Base-by-base conservation (phyloP, 2,329 filamentous ascomycete genomes). In the Pseudovirgaria hyperparasitica region DNA sequence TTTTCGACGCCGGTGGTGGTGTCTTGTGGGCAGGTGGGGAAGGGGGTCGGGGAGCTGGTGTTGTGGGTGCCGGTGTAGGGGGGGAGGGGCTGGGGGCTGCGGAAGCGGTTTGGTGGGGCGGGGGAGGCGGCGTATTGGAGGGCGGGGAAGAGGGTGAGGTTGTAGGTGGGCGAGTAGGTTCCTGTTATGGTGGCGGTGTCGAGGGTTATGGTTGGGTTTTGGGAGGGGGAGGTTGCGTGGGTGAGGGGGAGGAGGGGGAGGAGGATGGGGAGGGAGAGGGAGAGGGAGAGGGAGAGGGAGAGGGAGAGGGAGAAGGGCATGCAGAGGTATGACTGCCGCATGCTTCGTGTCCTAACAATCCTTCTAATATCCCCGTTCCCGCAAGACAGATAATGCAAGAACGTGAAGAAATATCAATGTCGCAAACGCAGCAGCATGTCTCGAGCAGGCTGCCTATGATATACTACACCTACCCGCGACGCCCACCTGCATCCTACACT, bases 101-200 rank as follows among this genome's bases (percentile, higher is more conserved):
- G 63, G 41, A 76, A 76, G 5, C 71, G 63, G 39, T 74, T 72
- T 24, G 58, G 41, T 2, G 69, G 68, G 9, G 59, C 50, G 9
- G 72, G 70, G 2, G 72, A 67, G 9, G 69, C 65, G 5, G 65
- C 70, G 38, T 67, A 76, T 10, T 71, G 71, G 25, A 76, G 72
- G 38, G 67, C 72, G 34, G 62, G 64, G 50, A 62, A 75, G 47
- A 72, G 70, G 15, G 61, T 65, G 22, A 73, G 61, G 39, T 73
- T 70, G 40, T 72, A 72, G 3, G 44, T 38, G 6, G 49, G 34
- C 11, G 61, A 60, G 37, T 67, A 67, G 23, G 60, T 58, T 11
- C 70, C 69, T 36, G 60, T 52, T 34, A 73, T 70, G 11, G 52
- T 58, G 16, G 45, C 46, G 25, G 54, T 54, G 31, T 47, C 41